phyloP scores from a whole-genome alignment of 2,329 filamentous ascomycete species.

The Laburnicola sp. region DNA sequence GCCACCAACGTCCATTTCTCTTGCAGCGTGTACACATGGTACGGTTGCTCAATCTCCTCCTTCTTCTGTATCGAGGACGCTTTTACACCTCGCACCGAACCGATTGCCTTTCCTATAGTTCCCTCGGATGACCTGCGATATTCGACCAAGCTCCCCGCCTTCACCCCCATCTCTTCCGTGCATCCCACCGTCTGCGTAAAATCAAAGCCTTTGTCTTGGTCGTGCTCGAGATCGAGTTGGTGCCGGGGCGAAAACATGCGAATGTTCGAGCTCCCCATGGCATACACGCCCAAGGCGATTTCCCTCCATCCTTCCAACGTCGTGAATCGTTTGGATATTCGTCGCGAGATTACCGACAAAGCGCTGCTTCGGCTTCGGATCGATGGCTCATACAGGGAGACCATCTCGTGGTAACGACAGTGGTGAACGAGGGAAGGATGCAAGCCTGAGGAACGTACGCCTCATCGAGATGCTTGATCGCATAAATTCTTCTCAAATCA shows the following conservation, averaged over 20 bases:
- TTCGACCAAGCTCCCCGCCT: not conserved
- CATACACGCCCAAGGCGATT: slow-evolving; percentile 19
- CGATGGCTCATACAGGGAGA: slow-evolving; percentile 17
- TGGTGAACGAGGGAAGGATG: slow-evolving; percentile 1
- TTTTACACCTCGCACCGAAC: slow-evolving; percentile 2
- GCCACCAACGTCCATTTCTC: slow-evolving; percentile 18
- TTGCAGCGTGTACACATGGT: slow-evolving; percentile 15
- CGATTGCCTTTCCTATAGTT: slow-evolving; percentile 12
- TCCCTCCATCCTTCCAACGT: slow-evolving; percentile 26
- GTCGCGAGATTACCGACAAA: slow-evolving; percentile 5
- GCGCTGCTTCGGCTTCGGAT: slow-evolving; percentile 12
- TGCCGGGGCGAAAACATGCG: slow-evolving; percentile 18
- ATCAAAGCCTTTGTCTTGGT: slow-evolving; percentile 8
- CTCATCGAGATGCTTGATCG: not conserved
- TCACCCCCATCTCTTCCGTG: not conserved
- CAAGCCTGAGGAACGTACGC: slow-evolving; percentile 4
- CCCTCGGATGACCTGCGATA: slow-evolving; percentile 10
- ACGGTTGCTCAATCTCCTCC: slow-evolving; percentile 2
- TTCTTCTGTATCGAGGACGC: not conserved
- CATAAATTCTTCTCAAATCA: not conserved
- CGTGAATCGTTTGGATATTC: slow-evolving; percentile 19
- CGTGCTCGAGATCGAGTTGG: slow-evolving; percentile 21
- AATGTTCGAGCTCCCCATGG: slow-evolving; percentile 21
- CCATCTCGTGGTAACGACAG: slow-evolving; percentile 5
- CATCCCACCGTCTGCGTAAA: not conserved